Conservation (phyloP, 1,139 yeast genomes). For the Wickerhamiella infanticola region DNA sequence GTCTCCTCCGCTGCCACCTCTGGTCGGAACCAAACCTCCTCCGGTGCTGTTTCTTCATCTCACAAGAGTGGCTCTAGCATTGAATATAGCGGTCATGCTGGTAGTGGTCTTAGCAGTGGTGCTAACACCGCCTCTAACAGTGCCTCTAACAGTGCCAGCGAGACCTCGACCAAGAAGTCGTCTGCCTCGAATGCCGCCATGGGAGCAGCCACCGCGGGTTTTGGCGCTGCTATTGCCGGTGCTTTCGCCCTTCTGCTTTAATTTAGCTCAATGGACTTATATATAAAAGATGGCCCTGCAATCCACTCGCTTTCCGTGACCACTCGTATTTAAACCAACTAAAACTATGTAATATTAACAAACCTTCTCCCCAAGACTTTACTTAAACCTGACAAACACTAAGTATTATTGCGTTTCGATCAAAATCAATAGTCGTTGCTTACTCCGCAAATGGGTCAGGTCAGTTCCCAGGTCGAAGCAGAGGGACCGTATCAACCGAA, state of each 20-base stretch:
- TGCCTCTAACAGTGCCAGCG: constrained; percentile 1
- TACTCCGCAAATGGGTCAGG: constrained; percentile 13
- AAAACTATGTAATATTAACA: no score
- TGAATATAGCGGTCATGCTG: no score
- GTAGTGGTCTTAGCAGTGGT: no score
- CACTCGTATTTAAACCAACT: no score
- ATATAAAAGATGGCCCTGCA: no score
- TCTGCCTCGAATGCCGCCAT: not conserved
- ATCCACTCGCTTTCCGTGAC: no score
- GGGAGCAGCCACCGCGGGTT: constrained; percentile 1
- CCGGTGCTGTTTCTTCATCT: no score
- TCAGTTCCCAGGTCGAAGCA: constrained; percentile 8
- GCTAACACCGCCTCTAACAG: not conserved
- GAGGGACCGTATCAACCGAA: constrained; percentile 9
- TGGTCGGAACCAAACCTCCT: not conserved
- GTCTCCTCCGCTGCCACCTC: not conserved
- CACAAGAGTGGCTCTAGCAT: no score
- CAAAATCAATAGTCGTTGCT: not conserved
- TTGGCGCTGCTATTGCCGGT: not conserved
- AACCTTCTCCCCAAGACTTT: no score
- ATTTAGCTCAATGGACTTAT: not conserved
- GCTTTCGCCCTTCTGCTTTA: constrained; percentile 1
- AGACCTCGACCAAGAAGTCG: not conserved
- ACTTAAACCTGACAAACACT: no score
- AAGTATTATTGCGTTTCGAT: no score